Base-by-base conservation (phyloP, 805 yeast species). In the Yamadazyma sp. region DNA sequence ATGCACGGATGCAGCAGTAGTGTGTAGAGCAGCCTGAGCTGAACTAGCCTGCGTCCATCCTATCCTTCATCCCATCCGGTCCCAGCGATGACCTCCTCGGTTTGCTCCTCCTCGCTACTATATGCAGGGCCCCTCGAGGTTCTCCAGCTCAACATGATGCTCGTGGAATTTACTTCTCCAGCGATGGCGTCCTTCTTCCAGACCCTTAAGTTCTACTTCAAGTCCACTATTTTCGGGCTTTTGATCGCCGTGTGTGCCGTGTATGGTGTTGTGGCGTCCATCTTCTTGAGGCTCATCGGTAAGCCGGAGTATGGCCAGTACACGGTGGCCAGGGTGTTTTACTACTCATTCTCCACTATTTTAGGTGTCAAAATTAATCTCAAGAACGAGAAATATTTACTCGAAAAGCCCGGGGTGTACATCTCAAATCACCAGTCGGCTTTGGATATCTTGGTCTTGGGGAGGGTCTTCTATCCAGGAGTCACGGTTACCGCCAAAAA, bases 401-500 rank as follows among this genome's bases (percentile, higher is more conserved):
- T 44, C 11, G 61, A 70, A 4, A 58, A 69, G 6, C 98, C 98
- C 3, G 95, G 89, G 3, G 77, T 91, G 41, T 72, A 85, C 36
- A 70, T 91, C 4, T 79, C 93, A 8, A 91, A 91, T 64, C 99
- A 91, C 67, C 99, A 91, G 67, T 78, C 93, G 21, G 88, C 87
- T 21, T 63, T 93, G 47, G 99, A 93, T 58, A 78, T 93, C 41
- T 70, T 84, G 35, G 63, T 90, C 42, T 69, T 93, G 47, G 98
- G 96, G 18, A 78, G 76, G 48, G 62, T 87, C 28, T 93, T 93
- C 71, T 96, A 95, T 35, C 78, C 80, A 33, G 87, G 86, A 35
- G 88, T 90, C 67, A 81, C 90, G 6, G 96, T 93, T 31, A 93
- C 98, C 1, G 93, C 97, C 23, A 93, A 93, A 63, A 80, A 78